Conservation (phyloP, 2,329 filamentous ascomycete genomes). For the Alternaria panax region DNA sequence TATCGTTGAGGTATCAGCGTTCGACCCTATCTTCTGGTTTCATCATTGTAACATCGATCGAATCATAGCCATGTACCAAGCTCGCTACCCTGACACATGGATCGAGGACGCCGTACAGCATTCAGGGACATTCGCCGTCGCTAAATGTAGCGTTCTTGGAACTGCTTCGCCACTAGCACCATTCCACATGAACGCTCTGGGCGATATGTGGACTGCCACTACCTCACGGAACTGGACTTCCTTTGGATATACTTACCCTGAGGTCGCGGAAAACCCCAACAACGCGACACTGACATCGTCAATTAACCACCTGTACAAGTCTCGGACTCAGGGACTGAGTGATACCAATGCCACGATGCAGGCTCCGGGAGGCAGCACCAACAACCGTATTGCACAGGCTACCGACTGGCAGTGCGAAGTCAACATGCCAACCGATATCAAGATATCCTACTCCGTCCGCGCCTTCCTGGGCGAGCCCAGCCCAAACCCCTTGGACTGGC, state of each 20-base stretch:
- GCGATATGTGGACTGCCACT: conserved; percentile 41
- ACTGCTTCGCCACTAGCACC: conserved; percentile 34
- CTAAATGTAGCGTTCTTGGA: conserved; percentile 28
- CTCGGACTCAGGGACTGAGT: conserved; percentile 34
- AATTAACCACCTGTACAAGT: conserved; percentile 40
- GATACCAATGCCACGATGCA: conserved; percentile 24
- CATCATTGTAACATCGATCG: conserved; percentile 43
- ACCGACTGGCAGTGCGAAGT: conserved; percentile 42
- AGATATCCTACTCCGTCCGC: conserved; percentile 43
- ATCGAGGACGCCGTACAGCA: conserved; percentile 33
- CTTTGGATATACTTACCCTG: conserved; percentile 47
- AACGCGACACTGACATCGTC: conserved; percentile 38
- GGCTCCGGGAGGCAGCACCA: conserved; percentile 2
- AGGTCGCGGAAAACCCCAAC: conserved; percentile 32
- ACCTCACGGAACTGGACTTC: conserved; percentile 38
- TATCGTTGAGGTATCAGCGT: conserved; percentile 41
- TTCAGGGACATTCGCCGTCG: conserved; percentile 33
- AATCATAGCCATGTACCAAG: conserved; percentile 36
- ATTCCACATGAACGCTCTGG: conserved; percentile 44
- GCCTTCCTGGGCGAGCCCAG: conserved; percentile 40
- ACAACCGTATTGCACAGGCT: conserved; percentile 25
- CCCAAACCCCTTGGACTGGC: conserved; percentile 40
- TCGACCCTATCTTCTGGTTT: conserved; percentile 45
- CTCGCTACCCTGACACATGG: conserved; percentile 45
- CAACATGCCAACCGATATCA: conserved; percentile 43